Conservation (phyloP, 1,284 basidiomycete species). For the Inonotus hispidus region DNA sequence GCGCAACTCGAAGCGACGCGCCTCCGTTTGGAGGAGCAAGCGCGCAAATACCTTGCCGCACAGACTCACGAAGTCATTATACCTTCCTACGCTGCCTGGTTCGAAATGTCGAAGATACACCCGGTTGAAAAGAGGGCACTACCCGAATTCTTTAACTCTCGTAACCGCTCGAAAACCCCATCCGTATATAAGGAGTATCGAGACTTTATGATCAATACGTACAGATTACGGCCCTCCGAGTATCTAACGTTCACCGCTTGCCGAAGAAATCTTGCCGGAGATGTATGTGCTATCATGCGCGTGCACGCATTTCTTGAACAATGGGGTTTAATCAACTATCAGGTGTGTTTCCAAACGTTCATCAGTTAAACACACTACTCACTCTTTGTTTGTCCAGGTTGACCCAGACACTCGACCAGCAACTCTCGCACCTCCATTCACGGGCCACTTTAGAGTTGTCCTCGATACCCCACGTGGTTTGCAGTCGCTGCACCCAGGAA, state of each 20-base stretch:
- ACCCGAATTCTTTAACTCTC: conserved; percentile 97
- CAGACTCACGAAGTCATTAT: conserved; percentile 98
- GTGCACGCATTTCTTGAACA: conserved; percentile 99
- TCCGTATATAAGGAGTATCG: conserved; percentile 99
- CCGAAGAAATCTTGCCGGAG: conserved; percentile 91
- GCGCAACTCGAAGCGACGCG: conserved; percentile 77
- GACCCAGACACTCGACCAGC: conserved; percentile 96
- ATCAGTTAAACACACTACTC: neutral
- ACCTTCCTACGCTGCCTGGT: conserved; percentile 97
- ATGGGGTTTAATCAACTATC: conserved; percentile 99
- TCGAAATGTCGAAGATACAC: conserved; percentile 92
- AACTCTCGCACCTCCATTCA: conserved; percentile 93
- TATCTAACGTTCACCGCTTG: conserved; percentile 99
- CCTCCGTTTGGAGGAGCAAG: conserved; percentile 76
- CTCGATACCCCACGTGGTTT: conserved; percentile 96
- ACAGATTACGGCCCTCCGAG: conserved; percentile 89
- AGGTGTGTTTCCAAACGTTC: conserved; percentile 46
- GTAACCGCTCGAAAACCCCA: conserved; percentile 93
- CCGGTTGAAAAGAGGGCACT: conserved; percentile 89
- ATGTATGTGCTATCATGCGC: conserved; percentile 98
- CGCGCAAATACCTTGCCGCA: conserved; percentile 89
- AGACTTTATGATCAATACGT: conserved; percentile 99
- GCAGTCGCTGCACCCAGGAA: conserved; percentile 92
- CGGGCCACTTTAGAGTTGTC: conserved; percentile 96
- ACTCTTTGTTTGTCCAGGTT: conserved; percentile 55